Conservation (phyloP, 2,329 filamentous ascomycete species). For the Xylaria sp. region DNA sequence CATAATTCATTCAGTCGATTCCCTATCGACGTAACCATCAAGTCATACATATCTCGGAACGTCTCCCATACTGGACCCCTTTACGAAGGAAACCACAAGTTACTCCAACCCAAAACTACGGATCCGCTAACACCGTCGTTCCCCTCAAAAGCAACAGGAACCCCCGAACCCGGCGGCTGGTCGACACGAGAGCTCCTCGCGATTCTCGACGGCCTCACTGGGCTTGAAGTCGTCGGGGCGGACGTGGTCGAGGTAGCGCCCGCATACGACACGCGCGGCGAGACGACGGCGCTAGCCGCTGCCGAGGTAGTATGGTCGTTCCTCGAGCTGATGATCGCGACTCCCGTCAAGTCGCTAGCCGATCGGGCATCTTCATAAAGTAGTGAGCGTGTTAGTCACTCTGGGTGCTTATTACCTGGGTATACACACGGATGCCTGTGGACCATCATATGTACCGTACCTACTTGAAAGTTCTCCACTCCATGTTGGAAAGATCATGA, state of each 20-base stretch:
- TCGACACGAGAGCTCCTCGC: constrained; percentile 80
- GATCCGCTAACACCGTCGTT: constrained; percentile 1
- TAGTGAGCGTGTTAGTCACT: not conserved
- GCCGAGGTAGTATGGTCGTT: constrained; percentile 79
- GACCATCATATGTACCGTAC: not conserved
- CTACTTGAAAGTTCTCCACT: not conserved
- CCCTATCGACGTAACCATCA: too few species aligned
- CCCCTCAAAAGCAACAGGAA: constrained; percentile 69
- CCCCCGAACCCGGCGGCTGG: constrained; percentile 83
- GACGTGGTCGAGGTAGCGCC: constrained; percentile 85
- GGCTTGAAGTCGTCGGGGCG: constrained; percentile 77
- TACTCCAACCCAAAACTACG: not conserved
- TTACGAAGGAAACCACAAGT: not conserved
- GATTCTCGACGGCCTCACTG: constrained; percentile 76
- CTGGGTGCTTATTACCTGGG: not conserved
- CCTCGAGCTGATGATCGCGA: constrained; percentile 70
- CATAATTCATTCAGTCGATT: not conserved
- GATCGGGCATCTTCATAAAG: constrained; percentile 4
- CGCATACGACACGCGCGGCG: constrained; percentile 77
- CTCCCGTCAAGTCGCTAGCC: constrained; percentile 42
- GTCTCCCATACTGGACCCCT: not conserved
- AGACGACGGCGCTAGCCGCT: constrained; percentile 77
- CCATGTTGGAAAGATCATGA: not conserved
- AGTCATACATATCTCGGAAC: too few species aligned
- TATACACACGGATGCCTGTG: not conserved